Evolutionary conservation across 2,329 filamentous ascomycete species (phyloP), one percentile per base, ranked within the genome.

Genomic region (Sporothrix luriei): DNA sequence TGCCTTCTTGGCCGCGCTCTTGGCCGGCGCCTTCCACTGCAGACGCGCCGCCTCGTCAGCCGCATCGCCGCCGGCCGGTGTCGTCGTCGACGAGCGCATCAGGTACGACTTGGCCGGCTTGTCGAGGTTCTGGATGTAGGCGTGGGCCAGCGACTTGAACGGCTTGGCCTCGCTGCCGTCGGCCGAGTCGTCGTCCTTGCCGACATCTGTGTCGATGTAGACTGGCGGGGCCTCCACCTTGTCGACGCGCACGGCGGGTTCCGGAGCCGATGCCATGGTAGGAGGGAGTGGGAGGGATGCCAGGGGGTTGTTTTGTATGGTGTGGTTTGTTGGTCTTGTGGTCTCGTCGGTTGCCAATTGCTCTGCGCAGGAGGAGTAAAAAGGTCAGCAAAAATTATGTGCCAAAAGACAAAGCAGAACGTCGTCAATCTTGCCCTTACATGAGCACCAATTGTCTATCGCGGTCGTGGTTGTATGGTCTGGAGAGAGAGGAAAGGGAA

Each of bases 1-100:
- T 4, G 90, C 91, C 82, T 96, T 96, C 84, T 97, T 97, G 77
- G 93, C 79, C 26, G 92, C 92, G 71, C 90, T 91, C 83, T 95
- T 96, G 71, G 91, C 90, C 24, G 88, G 90, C 69, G 90, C 89
- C 82, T 94, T 94, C 91, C 90, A 97, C 75, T 88, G 85, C 73
- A 90, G 80, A 73, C 87, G 85, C 68, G 84, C 85, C 68, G 84
- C 83, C 73, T 85, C 84, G 75, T 92, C 91, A 72, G 85, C 83
- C 72, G 85, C 84, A 75, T 92, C 91, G 73, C 82, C 84, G 69
- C 82, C 84, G n/a, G 85, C 80, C 26, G 85, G 78, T 33, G 86
- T 88, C 64, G 87, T 89, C 71, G 85, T 82, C 40, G 88, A 90
- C 74, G 91, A 90, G 78, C 90, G 88, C 62, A 85, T 88, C 73